Conservation (phyloP, 345 rosid genomes). For the Salix caprea region DNA sequence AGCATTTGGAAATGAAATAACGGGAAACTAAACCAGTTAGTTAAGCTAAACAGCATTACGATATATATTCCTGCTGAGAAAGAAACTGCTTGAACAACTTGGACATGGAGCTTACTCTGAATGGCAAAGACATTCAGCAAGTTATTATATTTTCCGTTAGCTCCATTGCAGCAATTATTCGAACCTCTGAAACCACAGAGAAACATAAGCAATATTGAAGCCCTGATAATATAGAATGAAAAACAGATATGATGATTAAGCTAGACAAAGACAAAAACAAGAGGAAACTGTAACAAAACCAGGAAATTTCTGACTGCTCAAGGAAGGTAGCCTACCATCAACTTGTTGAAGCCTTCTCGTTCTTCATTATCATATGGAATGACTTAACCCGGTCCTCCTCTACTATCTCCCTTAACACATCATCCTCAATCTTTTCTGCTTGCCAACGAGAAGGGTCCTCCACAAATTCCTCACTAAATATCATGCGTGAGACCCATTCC, state of each 20-base stretch:
- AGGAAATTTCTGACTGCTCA: constrained; percentile 1
- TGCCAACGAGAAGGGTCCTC: constrained; percentile 90
- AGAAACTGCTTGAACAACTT: background rate
- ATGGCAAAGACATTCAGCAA: background rate
- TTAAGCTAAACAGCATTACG: background rate
- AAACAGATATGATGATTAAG: background rate
- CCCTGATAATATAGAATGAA: background rate
- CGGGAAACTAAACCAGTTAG: background rate
- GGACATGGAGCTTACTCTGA: background rate
- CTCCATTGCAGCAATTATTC: background rate
- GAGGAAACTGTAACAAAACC: constrained; percentile 3
- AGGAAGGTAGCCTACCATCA: constrained; percentile 24
- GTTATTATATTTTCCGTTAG: background rate
- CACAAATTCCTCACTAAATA: constrained; percentile 86
- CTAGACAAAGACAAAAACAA: background rate
- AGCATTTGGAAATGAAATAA: background rate
- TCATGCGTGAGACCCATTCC: constrained; percentile 95
- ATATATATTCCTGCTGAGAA: background rate
- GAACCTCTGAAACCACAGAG: background rate
- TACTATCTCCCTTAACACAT: constrained; percentile 76
- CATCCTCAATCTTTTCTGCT: constrained; percentile 88
- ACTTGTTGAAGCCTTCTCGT: constrained; percentile 85
- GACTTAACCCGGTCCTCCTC: constrained; percentile 80
- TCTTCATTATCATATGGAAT: constrained; percentile 94
- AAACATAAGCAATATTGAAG: background rate